Evolutionary conservation across 345 rosid species (phyloP), one percentile per base, ranked within the genome.

Genomic region (Punica granatum): DNA sequence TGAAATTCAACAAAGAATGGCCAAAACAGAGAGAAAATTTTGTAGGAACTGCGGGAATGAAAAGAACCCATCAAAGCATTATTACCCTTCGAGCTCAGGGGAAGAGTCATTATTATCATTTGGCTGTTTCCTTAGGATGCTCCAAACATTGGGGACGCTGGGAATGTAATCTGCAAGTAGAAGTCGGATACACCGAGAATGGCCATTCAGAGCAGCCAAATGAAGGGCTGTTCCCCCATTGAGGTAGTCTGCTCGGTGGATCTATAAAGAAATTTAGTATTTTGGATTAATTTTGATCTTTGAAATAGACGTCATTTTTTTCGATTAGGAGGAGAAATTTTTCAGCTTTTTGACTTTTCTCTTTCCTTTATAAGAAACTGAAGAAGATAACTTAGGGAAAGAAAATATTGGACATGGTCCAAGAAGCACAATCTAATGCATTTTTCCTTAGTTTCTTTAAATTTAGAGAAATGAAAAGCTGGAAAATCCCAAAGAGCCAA

Each of bases 211-310:
- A 72, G 98, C 93, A 67, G 98, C 93, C 63, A 94, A 84, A 74
- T 91, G 99, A 23, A 94, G 86, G 58, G 99, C 99, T 46, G 95
- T 94, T 37, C 96, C 99, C 41, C 98, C 98, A 70, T 94, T 94
- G 48, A 94, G 77, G 79, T 88, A 91, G 80, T 94, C 98, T 65
- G 95, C 77, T 82, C 87, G 87, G 77, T 86, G 96, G 83, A 94
- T 87, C 97, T 94, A 36, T 34, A 73, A 42, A 26, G 26, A 56
- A 33, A 12, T 56, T 12, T 30, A 56, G 34, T 10, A 12, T 56
- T 12, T 13, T 26, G 34, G 2, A 28, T 9, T 6, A 30, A 56
- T 25, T 10, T 3, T 15, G 9, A 54, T 6, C 11, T 15, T 4
- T 26, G 18, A 10, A 34, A 49, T 46, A 69, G 64, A 64, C 51